Evolutionary conservation across 1,284 basidiomycete species (phyloP).

Genomic region (Trametes versicolor): DNA sequence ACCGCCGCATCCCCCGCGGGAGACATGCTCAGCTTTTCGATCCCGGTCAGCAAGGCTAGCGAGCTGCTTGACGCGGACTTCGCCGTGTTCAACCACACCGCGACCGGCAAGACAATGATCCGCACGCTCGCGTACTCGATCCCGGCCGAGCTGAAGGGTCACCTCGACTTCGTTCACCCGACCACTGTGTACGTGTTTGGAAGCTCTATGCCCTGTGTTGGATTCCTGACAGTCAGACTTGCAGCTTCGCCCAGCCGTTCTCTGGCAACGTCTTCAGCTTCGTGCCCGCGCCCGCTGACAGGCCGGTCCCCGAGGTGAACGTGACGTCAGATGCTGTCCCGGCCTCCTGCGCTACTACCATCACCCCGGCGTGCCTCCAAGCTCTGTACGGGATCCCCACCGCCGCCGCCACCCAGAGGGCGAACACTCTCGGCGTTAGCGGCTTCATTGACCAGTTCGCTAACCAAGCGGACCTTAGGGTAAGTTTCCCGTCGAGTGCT

Average conservation of each 20-base stretch:
- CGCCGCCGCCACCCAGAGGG: constrained; percentile 49
- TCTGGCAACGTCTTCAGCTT: constrained; percentile 24
- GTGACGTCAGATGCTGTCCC: constrained; percentile 36
- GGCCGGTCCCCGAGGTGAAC: constrained; percentile 18
- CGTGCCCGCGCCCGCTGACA: constrained; percentile 4
- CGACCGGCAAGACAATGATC: constrained; percentile 42
- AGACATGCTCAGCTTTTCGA: constrained; percentile 53
- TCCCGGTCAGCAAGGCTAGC: constrained; percentile 51
- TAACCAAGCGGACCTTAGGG: constrained; percentile 57
- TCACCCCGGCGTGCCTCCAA: constrained; percentile 65
- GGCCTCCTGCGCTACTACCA: constrained; percentile 49
- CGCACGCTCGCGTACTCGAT: constrained; percentile 55
- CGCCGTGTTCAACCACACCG: constrained; percentile 48
- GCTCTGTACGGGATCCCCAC: constrained; percentile 62
- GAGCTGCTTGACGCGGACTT: constrained; percentile 51
- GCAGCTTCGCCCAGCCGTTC: constrained; percentile 36
- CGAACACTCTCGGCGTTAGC: constrained; percentile 62
- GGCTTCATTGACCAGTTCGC: constrained; percentile 66
- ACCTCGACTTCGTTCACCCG: constrained; percentile 53
- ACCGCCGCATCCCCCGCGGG: constrained; percentile 46
- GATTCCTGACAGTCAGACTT: not conserved
- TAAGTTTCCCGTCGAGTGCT: constrained; percentile 23
- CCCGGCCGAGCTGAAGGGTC: constrained; percentile 47
- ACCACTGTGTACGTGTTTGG: constrained; percentile 44
- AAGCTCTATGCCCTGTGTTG: not conserved